A percentile compares a stretch with the other conserved stretches of the same genome.
Evolutionary conservation across 1,284 basidiomycete genomes (phyloP).

Genomic region (Golubevia sp.): DNA sequence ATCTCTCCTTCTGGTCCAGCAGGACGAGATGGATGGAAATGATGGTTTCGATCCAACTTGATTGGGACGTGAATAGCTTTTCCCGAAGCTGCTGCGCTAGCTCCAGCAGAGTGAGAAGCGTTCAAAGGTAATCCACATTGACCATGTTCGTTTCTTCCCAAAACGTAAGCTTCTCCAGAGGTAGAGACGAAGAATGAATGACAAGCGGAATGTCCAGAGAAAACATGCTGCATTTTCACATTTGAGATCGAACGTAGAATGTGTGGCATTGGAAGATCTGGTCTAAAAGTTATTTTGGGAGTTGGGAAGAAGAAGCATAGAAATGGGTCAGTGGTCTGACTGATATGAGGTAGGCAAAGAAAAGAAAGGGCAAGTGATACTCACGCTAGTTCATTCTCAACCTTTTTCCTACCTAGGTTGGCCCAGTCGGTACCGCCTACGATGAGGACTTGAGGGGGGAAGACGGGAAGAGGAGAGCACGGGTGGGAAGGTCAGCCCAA

Average conservation of each 20-base stretch:
- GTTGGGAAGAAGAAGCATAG: neutral
- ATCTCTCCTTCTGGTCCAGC: slow-evolving; percentile 71
- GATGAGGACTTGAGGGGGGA: slow-evolving; percentile 70
- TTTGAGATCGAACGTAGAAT: slow-evolving; percentile 85
- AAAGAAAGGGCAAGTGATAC: slow-evolving; percentile 11
- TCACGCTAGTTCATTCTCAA: slow-evolving; percentile 10
- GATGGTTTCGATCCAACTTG: slow-evolving; percentile 54
- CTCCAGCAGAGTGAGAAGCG: slow-evolving; percentile 63
- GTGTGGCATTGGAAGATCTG: slow-evolving; percentile 82
- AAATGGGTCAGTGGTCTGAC: slow-evolving; percentile 1
- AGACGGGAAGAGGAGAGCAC: slow-evolving; percentile 4
- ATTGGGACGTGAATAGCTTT: slow-evolving; percentile 70
- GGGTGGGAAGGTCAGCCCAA: neutral
- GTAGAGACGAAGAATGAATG: slow-evolving; percentile 54
- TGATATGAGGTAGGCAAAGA: neutral
- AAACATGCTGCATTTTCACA: slow-evolving; percentile 63
- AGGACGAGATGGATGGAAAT: slow-evolving; percentile 64
- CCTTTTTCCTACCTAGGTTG: slow-evolving; percentile 58
- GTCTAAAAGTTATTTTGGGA: slow-evolving; percentile 56
- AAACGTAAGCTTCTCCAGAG: slow-evolving; percentile 79
- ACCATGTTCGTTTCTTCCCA: slow-evolving; percentile 73
- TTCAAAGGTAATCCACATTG: slow-evolving; percentile 56
- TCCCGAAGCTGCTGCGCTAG: slow-evolving; percentile 63
- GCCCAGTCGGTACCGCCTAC: slow-evolving; percentile 83
- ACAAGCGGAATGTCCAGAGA: slow-evolving; percentile 34